phyloP scores from a whole-genome alignment of 257 asterid genomes.

The Salvia miltiorrhiza region DNA sequence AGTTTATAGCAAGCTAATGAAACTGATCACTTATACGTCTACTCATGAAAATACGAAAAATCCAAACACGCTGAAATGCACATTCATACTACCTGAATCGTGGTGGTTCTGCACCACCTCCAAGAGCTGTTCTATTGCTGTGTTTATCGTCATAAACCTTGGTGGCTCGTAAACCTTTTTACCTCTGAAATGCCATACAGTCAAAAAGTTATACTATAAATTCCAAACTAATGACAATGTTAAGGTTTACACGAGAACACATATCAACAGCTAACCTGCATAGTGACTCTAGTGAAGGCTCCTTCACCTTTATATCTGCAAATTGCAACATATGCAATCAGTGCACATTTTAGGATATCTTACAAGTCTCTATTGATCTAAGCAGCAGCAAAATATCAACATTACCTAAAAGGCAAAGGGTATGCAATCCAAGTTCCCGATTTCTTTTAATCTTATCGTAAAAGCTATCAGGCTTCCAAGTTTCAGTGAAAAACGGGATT shows the following conservation, averaged over 20 bases:
- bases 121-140: conserved; percentile 87
- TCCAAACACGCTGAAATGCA: neutral
- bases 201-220: neutral
- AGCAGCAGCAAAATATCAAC: neutral
- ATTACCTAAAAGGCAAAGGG: conserved; percentile 87
- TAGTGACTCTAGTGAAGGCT: conserved; percentile 79
- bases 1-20: neutral
- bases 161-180: conserved; percentile 86
- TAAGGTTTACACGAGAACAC: neutral
- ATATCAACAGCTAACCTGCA: conserved; percentile 60
- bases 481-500: conserved; percentile 82
- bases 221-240: neutral
- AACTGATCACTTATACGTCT: neutral
- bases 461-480: conserved; percentile 97
- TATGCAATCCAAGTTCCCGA: conserved; percentile 65
- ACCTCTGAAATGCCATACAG: conserved; percentile 46
- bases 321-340: conserved; percentile 12
- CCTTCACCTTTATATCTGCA: conserved; percentile 87
- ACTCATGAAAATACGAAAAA: neutral
- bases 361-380: neutral
- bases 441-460: conserved; percentile 73
- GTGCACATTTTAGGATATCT: neutral
- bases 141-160: conserved; percentile 75
- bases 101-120: conserved; percentile 64
- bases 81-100: conserved; percentile 45